Base-by-base conservation (phyloP, 805 yeast species). In the Lachancea dasiensis region DNA sequence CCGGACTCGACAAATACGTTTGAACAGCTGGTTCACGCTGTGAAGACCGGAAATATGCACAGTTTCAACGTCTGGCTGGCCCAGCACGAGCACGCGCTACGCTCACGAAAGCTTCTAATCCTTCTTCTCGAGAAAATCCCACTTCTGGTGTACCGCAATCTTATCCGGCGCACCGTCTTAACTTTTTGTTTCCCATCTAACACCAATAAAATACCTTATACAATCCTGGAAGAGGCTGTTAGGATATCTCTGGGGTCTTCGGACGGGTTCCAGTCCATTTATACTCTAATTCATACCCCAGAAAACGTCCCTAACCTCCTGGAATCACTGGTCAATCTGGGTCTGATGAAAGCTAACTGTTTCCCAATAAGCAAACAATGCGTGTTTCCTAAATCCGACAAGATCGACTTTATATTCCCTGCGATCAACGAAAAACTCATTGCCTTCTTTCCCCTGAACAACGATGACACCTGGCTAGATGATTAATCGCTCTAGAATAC, bases 21-120 rank as follows among this genome's bases (percentile, higher is more conserved):
- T 46, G 46, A 51, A 3, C 57, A 61, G 9, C 46, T 81, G 15
- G 49, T 54, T n/a, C 40, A 42, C 1, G 52, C 64, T 6, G 50
- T 79, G 5, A 54, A 58, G 32, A 24, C 53, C 2, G 86, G 83
- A 1, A 65, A 69, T 43, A 59, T 71, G 23, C 40, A 43, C 4
- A 52, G 47, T 4, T 67, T 69, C 13, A 54, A 56, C 31, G 40
- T 51, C 49, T 51, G 56, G 59, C 28, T 55, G 46, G 53, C 34
- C 68, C 28, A 50, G 27, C 43, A 59, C 43, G 55, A 65, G 38
- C 34, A 41, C 3, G 58, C 50, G 27, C 49, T 72, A 18, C 54
- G 64, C 27, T 39, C 48, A 3, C 40, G 54, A 11, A 57, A 57
- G 29, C 31, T 72, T 17, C 48, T 67, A 2, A 43, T 71, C 2